phyloP scores from a whole-genome alignment of 2,329 filamentous ascomycete genomes.

The Phyllosticta capitalensis region DNA sequence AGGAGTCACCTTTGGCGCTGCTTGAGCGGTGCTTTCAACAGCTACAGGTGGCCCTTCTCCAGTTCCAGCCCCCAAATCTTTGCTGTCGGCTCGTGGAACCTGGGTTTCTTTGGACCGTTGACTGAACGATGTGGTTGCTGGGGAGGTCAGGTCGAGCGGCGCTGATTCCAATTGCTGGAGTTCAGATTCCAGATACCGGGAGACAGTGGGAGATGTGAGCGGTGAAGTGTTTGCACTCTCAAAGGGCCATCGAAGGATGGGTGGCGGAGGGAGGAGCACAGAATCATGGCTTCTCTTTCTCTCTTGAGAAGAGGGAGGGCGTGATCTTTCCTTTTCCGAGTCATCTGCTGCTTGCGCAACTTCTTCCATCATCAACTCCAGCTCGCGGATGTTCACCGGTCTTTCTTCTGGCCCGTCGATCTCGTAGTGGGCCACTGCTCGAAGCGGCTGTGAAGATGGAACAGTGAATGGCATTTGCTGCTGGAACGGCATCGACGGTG shows the following conservation, averaged over 20 bases:
- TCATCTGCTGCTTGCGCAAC: slow-evolving; percentile 17
- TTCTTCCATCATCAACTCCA: slow-evolving; percentile 39
- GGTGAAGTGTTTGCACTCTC: slow-evolving; percentile 17
- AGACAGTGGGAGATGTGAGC: slow-evolving; percentile 29
- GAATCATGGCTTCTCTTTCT: slow-evolving; percentile 21
- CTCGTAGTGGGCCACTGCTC: slow-evolving; percentile 49
- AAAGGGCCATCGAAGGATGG: slow-evolving; percentile 23
- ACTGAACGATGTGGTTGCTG: not conserved
- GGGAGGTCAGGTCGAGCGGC: not conserved
- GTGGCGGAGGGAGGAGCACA: slow-evolving; percentile 24
- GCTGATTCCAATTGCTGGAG: not conserved
- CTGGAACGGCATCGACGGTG: slow-evolving; percentile 16
- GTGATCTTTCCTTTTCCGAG: slow-evolving; percentile 1
- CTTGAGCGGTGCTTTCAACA: slow-evolving; percentile 17
- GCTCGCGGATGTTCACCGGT: slow-evolving; percentile 32
- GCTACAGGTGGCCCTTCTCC: not conserved
- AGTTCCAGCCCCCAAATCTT: not conserved
- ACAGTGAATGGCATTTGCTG: slow-evolving; percentile 21
- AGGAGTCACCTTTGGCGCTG: not conserved
- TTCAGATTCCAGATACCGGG: not conserved
- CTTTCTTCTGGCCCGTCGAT: slow-evolving; percentile 41
- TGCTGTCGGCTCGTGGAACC: not conserved
- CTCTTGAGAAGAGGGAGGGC: slow-evolving; percentile 1
- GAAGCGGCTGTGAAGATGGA: slow-evolving; percentile 18
- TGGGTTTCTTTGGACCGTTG: not conserved